These are phyloP conservation scores for Yamadazyma endophytica DNA, from an alignment of 805 yeast species.

Conservation along the genomic window DNA sequence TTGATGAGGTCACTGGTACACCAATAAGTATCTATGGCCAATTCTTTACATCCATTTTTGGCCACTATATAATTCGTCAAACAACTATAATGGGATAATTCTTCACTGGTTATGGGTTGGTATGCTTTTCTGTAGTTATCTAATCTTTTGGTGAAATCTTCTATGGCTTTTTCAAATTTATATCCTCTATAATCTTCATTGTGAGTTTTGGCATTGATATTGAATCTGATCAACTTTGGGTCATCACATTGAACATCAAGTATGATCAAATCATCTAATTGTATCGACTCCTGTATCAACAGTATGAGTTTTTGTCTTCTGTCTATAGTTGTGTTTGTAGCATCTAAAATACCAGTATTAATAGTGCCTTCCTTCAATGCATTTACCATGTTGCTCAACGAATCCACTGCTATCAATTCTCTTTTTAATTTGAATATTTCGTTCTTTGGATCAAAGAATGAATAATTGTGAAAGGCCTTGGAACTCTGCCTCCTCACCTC, in stretches of 20 bases:
- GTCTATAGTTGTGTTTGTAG: slow-evolving; percentile 37
- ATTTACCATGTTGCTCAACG: slow-evolving; percentile 27
- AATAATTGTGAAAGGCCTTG: slow-evolving; percentile 24
- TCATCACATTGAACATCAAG: slow-evolving; percentile 61
- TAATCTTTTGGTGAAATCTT: slow-evolving; percentile 57
- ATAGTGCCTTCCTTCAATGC: slow-evolving; percentile 22
- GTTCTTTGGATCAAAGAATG: slow-evolving; percentile 36
- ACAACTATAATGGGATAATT: slow-evolving; percentile 15
- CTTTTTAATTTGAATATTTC: slow-evolving; percentile 25
- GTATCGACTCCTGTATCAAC: slow-evolving; percentile 13
- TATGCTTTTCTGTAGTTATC: slow-evolving; percentile 43
- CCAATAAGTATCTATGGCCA: too few relatives aligned
- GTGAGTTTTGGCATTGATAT: slow-evolving; percentile 60
- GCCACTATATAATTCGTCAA: slow-evolving; percentile 20
- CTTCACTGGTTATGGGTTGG: slow-evolving; percentile 24
- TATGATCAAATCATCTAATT: slow-evolving; percentile 40
- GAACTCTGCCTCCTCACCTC: slow-evolving; percentile 40
- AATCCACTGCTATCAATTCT: slow-evolving; percentile 31
- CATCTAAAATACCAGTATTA: slow-evolving; percentile 38
- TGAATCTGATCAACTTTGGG: slow-evolving; percentile 47
- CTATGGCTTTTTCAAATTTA: slow-evolving; percentile 49
- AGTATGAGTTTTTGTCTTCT: slow-evolving; percentile 30
- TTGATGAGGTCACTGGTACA: slow-evolving; percentile 9
- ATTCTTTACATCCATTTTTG: slow-evolving; percentile 24
- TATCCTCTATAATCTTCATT: slow-evolving; percentile 57